Evolutionary conservation across 345 rosid genomes (phyloP).

Genomic region (Eutrema japonicum): DNA sequence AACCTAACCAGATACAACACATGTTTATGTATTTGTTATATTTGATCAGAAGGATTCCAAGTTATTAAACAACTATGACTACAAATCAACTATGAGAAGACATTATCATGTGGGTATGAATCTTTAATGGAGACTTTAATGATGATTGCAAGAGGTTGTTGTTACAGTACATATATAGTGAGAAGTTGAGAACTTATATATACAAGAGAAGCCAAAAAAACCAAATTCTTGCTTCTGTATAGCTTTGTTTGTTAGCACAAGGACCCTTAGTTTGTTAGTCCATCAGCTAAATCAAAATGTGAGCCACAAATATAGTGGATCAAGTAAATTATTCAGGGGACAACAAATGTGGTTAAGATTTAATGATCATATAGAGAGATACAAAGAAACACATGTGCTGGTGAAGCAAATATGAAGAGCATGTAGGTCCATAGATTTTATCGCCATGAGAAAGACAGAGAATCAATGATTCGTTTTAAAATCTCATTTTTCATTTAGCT

Average conservation of each 20-base stretch:
- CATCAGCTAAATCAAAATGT: neutral
- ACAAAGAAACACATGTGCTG: constrained; percentile 1
- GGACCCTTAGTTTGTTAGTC: neutral
- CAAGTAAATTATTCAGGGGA: constrained; percentile 12
- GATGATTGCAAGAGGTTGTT: too few species aligned
- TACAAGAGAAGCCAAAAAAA: neutral
- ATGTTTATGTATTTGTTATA: neutral
- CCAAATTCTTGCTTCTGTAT: neutral
- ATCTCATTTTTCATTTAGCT: too few species aligned
- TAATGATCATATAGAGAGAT: neutral
- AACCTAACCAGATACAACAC: constrained; percentile 15
- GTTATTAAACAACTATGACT: neutral
- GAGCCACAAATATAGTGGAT: neutral
- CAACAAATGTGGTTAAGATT: neutral
- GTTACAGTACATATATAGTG: neutral
- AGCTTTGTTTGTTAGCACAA: neutral
- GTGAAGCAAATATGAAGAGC: too few species aligned
- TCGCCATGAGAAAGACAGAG: neutral
- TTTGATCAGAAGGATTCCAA: neutral
- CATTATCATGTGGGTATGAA: neutral
- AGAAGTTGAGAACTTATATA: neutral
- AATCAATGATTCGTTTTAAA: neutral
- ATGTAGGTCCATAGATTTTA: too few species aligned
- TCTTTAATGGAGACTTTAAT: neutral
- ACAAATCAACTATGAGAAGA: neutral